phyloP scores from a whole-genome alignment of 2,329 filamentous ascomycete species.

The Triangularia setosa region DNA sequence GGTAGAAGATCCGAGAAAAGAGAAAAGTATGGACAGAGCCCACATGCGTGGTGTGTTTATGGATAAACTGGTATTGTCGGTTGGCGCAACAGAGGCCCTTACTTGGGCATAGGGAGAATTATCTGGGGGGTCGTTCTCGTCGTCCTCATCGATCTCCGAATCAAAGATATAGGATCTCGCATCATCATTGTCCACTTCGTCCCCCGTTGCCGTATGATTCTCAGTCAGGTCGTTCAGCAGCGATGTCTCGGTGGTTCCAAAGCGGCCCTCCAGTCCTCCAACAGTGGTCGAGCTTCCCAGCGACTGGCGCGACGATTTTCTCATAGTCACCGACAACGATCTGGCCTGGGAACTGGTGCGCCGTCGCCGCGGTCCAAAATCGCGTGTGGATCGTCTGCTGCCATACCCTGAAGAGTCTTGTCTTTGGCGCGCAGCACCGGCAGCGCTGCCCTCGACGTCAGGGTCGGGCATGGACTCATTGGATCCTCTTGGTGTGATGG shows the following conservation, averaged over 20 bases:
- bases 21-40: constrained; percentile 74
- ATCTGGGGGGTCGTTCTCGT: constrained; percentile 54
- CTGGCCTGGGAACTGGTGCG: constrained; percentile 18
- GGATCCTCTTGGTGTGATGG: constrained; percentile 26
- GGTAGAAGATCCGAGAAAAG: constrained; percentile 74
- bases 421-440: constrained; percentile 5
- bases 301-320: constrained; percentile 36
- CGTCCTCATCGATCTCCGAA: constrained; percentile 37
- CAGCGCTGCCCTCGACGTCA: constrained; percentile 6
- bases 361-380: background rate
- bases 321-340: constrained; percentile 25
- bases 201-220: constrained; percentile 29
- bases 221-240: constrained; percentile 44
- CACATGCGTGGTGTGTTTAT: constrained; percentile 89
- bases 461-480: constrained; percentile 8
- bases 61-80: constrained; percentile 71
- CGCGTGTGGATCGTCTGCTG: constrained; percentile 5
- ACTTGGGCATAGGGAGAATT: constrained; percentile 77
- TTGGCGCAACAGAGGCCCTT: constrained; percentile 71
- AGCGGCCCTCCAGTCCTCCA: constrained; percentile 51
- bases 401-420: constrained; percentile 10
- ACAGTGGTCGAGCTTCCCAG: constrained; percentile 49
- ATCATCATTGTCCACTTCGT: constrained; percentile 30
- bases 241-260: constrained; percentile 47
- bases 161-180: constrained; percentile 32